Conservation (phyloP, 495 filamentous ascomycete species). For the Podospora tetraspora region DNA sequence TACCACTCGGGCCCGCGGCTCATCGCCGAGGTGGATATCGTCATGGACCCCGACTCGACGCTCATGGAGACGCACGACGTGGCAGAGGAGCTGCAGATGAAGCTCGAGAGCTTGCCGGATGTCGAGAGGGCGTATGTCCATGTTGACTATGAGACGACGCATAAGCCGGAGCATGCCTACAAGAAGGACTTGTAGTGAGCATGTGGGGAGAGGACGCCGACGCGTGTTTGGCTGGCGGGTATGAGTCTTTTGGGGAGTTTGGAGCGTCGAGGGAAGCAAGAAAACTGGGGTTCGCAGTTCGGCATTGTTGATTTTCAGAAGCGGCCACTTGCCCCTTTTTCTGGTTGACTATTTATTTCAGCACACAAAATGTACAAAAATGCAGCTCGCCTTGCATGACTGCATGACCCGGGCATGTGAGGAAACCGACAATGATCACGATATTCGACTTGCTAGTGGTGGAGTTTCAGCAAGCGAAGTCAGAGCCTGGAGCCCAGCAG, state of each 20-base stretch:
- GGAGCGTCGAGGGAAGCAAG: background rate
- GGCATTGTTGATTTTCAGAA: background rate
- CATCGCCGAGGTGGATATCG: slow-evolving; percentile 85
- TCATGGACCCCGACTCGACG: slow-evolving; percentile 65
- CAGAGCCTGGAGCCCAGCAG: background rate
- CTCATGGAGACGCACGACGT: slow-evolving; percentile 85
- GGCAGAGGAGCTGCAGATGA: slow-evolving; percentile 89
- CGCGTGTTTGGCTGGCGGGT: background rate
- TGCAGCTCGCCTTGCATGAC: background rate
- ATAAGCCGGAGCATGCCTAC: slow-evolving; percentile 70
- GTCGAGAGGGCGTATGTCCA: slow-evolving; percentile 96
- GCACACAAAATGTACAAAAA: background rate
- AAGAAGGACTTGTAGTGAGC: slow-evolving; percentile 48
- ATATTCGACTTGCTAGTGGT: background rate
- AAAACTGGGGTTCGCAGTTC: background rate
- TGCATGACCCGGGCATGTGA: background rate
- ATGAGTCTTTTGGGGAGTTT: background rate
- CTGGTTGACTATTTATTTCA: background rate
- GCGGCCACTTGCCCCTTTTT: background rate
- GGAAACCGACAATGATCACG: background rate
- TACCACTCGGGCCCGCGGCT: slow-evolving; percentile 88
- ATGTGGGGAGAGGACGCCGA: background rate
- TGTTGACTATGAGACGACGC: slow-evolving; percentile 93
- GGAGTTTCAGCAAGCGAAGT: background rate
- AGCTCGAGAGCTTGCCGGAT: slow-evolving; percentile 86